Base-by-base conservation (phyloP, 2,329 filamentous ascomycete genomes). In the Diaporthe helianthi region DNA sequence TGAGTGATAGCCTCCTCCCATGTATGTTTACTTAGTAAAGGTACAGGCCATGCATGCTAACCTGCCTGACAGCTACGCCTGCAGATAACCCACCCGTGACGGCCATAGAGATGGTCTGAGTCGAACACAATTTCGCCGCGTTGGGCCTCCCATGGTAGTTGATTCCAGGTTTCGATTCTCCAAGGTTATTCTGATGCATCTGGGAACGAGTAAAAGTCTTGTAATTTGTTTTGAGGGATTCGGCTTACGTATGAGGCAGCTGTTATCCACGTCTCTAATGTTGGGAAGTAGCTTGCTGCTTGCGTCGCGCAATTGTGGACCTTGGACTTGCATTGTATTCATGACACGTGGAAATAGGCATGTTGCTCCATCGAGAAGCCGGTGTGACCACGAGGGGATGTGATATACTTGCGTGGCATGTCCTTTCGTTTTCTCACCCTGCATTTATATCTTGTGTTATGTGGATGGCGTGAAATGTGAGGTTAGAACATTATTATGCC, bases 41-140 rank as follows among this genome's bases (percentile, higher is more conserved):
- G 19, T 19, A 1, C 4, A 12, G 33, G 15, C n/a, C n/a, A 12
- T 46, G 33, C n/a, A 12, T 46, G 33, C 69, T 70, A 44, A 70
- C 58, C 17, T 44, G 2, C 13, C 41, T 41, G 2, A 24, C 17
- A 66, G 67, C 26, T n/a, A 44, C 47, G 31, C 54, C 54, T 4
- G 47, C 49, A 19, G 67, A 69, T 15, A 69, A 53, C 52, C 52
- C 49, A 3, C 67, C 69, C 3, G 67, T 69, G 12, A 69, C 54
- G 44, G 69, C 61, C 1, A 69, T 71, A 36, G 69, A 71, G n/a
- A 71, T 71, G 69, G 69, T 71, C 24, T 71, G 38, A 66, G 29
- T 6, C 26, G 31, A 1, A 6, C 3, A 3, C 22, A 2, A 33
- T 22, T 7, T 10, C 19, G 19, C 12, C 5, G 15, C 17, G 19